phyloP scores from a whole-genome alignment of 345 rosid species.

The Noccaea bulbosa region DNA sequence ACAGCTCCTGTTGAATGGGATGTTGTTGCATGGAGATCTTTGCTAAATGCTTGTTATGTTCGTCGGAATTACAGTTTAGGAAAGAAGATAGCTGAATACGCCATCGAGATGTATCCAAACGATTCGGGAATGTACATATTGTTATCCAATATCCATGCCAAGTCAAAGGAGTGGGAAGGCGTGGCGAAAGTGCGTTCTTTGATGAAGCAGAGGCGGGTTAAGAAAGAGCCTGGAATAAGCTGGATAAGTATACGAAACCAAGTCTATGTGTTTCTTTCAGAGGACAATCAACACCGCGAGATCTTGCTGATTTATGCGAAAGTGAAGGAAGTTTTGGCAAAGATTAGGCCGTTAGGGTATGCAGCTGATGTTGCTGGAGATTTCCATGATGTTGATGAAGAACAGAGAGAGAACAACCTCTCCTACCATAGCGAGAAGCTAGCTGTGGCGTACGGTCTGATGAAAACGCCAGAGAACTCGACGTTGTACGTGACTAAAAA shows the following conservation, averaged over 20 bases:
- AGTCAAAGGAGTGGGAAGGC: constrained; percentile 71
- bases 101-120: constrained; percentile 47
- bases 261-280: constrained; percentile 71
- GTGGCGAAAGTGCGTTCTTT: constrained; percentile 64
- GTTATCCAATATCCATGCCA: constrained; percentile 60
- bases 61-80: constrained; percentile 65
- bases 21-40: constrained; percentile 75
- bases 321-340: constrained; percentile 60
- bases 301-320: constrained; percentile 55
- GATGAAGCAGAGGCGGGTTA: constrained; percentile 64
- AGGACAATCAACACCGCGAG: constrained; percentile 68
- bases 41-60: constrained; percentile 72
- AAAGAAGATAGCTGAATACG: constrained; percentile 57
- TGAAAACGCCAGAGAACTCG: constrained; percentile 65
- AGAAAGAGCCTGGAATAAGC: constrained; percentile 92
- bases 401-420: constrained; percentile 74
- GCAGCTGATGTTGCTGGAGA: constrained; percentile 61
- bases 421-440: constrained; percentile 83
- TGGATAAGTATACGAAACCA: constrained; percentile 66
- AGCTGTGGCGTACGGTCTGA: constrained; percentile 78
- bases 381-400: constrained; percentile 81
- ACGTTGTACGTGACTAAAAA: constrained; percentile 68
- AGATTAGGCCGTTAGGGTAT: constrained; percentile 75
- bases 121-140: constrained; percentile 64
- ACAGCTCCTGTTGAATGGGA: constrained; percentile 71